A percentile compares a stretch with the other conserved stretches of the same genome.
phyloP scores from a whole-genome alignment of 2,329 filamentous ascomycete genomes.

The Pseudogymnoascus sp. region DNA sequence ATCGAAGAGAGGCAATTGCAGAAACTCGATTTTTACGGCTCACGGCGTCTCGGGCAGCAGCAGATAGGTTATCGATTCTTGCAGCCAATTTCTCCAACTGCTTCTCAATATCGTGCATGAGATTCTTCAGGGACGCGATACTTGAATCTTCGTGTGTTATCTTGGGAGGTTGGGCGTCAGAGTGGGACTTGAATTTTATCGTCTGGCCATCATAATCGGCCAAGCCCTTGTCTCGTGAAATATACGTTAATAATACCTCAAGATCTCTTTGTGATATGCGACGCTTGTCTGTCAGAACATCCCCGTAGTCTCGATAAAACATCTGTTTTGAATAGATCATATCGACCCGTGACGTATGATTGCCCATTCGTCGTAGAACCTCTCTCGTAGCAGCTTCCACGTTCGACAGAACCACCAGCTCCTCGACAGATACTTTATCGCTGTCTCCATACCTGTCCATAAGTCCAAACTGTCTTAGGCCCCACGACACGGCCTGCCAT shows the following conservation, averaged over 20 bases:
- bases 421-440: constrained; percentile 52
- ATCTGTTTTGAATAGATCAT: constrained; percentile 60
- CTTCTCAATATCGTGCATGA: constrained; percentile 66
- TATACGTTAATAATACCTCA: constrained; percentile 61
- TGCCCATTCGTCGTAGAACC: constrained; percentile 40
- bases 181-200: constrained; percentile 62
- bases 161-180: constrained; percentile 34
- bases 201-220: constrained; percentile 57
- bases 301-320: constrained; percentile 53
- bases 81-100: constrained; percentile 61
- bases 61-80: constrained; percentile 59
- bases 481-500: constrained; percentile 69
- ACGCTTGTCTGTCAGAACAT: constrained; percentile 41
- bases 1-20: constrained; percentile 71
- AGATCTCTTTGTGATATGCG: constrained; percentile 57
- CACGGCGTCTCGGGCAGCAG: constrained; percentile 63
- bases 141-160: constrained; percentile 75
- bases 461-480: constrained; percentile 62
- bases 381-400: constrained; percentile 51
- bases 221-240: constrained; percentile 58
- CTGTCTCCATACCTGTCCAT: constrained; percentile 39
- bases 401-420: constrained; percentile 60
- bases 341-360: constrained; percentile 49
- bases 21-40: constrained; percentile 63
- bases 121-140: constrained; percentile 74